phyloP scores from a whole-genome alignment of 495 filamentous ascomycete species.

The Sporormia fimetaria region DNA sequence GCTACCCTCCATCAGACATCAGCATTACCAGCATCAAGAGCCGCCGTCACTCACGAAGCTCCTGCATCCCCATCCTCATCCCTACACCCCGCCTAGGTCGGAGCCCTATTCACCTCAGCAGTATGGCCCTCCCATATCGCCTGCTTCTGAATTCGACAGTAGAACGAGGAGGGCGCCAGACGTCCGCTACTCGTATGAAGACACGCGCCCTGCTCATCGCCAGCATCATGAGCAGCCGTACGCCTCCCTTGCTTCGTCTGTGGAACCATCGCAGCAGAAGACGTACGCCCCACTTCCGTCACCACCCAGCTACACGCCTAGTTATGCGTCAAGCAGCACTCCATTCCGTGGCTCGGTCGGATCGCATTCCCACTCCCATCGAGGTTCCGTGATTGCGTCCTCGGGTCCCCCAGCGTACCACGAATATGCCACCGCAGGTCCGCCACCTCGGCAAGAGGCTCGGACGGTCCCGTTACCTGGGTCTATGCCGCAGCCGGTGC shows the following conservation, averaged over 20 bases:
- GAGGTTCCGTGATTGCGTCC: constrained; percentile 16
- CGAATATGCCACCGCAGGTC: constrained; percentile 16
- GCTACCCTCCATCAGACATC: constrained; percentile 23
- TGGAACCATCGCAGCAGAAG: constrained; percentile 22
- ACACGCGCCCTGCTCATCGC: constrained; percentile 16
- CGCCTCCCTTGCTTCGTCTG: constrained; percentile 25
- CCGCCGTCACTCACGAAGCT: constrained; percentile 27
- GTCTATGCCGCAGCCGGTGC: constrained; percentile 23
- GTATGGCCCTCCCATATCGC: constrained; percentile 19
- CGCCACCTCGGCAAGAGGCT: constrained; percentile 16
- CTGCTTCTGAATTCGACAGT: constrained; percentile 17
- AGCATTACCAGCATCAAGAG: constrained; percentile 14
- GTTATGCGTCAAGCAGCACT: constrained; percentile 24
- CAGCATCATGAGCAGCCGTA: constrained; percentile 21
- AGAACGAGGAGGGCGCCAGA: constrained; percentile 12
- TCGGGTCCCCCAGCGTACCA: constrained; percentile 20
- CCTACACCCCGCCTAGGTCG: constrained; percentile 27
- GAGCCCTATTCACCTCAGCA: constrained; percentile 28
- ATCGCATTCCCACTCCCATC: constrained; percentile 18
- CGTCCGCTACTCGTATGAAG: constrained; percentile 24
- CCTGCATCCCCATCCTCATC: constrained; percentile 18
- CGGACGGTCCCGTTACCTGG: constrained; percentile 21
- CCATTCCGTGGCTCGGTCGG: constrained; percentile 24
- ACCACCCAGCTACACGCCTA: constrained; percentile 28
- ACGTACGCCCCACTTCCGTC: constrained; percentile 25